Base-by-base conservation (phyloP, 176 grass and related monocot species). In the Carex scoparia region DNA sequence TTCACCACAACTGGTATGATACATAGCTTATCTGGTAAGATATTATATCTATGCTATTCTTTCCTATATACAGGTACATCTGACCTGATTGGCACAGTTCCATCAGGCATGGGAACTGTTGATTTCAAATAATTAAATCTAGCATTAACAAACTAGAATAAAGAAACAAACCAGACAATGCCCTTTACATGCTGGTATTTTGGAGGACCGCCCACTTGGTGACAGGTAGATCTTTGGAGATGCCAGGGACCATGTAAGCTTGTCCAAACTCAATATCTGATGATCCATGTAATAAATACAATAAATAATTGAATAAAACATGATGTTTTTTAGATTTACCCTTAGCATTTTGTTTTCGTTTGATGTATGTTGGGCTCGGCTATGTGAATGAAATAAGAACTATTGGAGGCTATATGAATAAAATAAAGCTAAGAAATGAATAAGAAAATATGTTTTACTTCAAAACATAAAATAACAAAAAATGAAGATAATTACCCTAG, bases 221-320 rank as follows among this genome's bases (percentile, higher is more conserved):
- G 93, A 84, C 86, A 77, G 81, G 55, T 81, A 86, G 81, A 94
- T 85, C 87, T 89, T 98, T 33, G 91, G 85, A 86, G 85, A 84
- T 75, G 92, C 85, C 33, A 86, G 85, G 65, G 88, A 85, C 96
- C 96, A 99, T 65, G 80, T 88, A 92, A 99, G 87, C 49, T 90
- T 99, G 81, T 94, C 93, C 81, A 99, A 87, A 79, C 77, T 99
- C 70, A 99, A 35, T 88, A 99, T 94, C 96, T 99, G 85, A 91
- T 90, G 76, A 69, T 18, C 6, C 53, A 77, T 74, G 84, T 68
- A 79, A 61, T 87, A 84, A 60, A 73, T 71, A 87, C 46, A 79
- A 53, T 49, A 81, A 59, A 16, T 88, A 84, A 59, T 80, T 53
- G 59, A 76, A 44, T 59, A 51, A 83, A 46, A 80, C 85, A 31